Percentiles rank a stretch among this genome's conserved stretches.
Evolutionary conservation across 2,329 filamentous ascomycete genomes (phyloP).

Genomic region (Trichoderma polysporum): DNA sequence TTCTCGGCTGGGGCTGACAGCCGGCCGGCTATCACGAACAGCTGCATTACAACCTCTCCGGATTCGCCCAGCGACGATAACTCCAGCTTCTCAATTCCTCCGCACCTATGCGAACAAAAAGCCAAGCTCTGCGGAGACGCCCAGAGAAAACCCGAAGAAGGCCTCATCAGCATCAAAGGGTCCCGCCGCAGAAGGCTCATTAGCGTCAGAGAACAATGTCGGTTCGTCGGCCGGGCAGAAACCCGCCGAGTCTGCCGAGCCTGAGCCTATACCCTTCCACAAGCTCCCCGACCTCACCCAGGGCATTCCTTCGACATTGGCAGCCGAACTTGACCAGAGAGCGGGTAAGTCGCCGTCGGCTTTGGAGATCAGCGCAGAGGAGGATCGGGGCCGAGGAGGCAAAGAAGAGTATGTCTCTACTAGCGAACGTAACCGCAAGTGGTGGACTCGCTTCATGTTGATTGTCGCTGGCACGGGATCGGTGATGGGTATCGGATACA

Average conservation of each 20-base stretch:
- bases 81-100: slow-evolving; percentile 30
- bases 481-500: slow-evolving; percentile 64
- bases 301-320: slow-evolving; percentile 88
- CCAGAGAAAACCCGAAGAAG: slow-evolving; percentile 1
- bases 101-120: slow-evolving; percentile 32
- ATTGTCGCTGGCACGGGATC: slow-evolving; percentile 56
- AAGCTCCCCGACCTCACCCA: slow-evolving; percentile 89
- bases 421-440: slow-evolving; percentile 75
- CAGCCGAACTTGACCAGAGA: slow-evolving; percentile 63
- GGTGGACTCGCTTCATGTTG: slow-evolving; percentile 74
- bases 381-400: slow-evolving; percentile 42
- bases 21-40: slow-evolving; percentile 31
- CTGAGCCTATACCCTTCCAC: slow-evolving; percentile 53
- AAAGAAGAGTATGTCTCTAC: slow-evolving; percentile 86
- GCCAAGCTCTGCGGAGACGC: slow-evolving; percentile 24
- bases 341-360: slow-evolving; percentile 36
- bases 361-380: slow-evolving; percentile 40
- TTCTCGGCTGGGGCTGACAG: slow-evolving; percentile 35
- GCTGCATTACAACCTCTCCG: slow-evolving; percentile 29
- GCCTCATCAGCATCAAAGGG: slow-evolving; percentile 10
- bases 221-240: slow-evolving; percentile 27
- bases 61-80: slow-evolving; percentile 26
- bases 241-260: slow-evolving; percentile 33
- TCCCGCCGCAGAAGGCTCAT: slow-evolving; percentile 9
- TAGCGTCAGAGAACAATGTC: slow-evolving; percentile 22